A percentile compares a stretch with the other conserved stretches of the same genome.
phyloP scores from a whole-genome alignment of 2,329 filamentous ascomycete species.

The Stagonosporopsis chrysanthemi region DNA sequence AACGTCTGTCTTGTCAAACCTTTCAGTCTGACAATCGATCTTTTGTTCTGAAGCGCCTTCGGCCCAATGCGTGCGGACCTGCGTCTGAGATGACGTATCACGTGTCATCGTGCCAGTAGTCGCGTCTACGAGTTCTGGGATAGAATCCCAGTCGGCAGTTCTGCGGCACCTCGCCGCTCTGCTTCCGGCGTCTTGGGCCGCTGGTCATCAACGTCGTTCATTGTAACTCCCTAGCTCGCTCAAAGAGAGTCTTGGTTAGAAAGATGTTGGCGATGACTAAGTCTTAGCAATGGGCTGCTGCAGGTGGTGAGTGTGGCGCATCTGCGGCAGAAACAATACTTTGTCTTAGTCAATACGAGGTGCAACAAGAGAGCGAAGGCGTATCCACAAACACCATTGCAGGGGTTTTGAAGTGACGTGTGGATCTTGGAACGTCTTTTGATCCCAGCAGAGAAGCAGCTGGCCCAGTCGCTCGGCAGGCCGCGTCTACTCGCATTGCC shows the following conservation, averaged over 20 bases:
- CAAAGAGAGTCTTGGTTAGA: background rate
- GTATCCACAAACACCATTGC: background rate
- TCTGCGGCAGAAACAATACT: constrained; percentile 8
- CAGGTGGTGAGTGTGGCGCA: constrained; percentile 4
- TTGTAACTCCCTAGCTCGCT: background rate
- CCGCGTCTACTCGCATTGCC: background rate
- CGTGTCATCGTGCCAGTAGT: constrained; percentile 9
- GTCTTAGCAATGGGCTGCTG: constrained; percentile 4
- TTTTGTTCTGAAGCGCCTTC: background rate
- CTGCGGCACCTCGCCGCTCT: constrained; percentile 11
- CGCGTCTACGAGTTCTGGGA: constrained; percentile 1
- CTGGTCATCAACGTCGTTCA: background rate
- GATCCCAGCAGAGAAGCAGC: background rate
- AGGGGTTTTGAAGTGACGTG: background rate
- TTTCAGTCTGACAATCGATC: background rate
- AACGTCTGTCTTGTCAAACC: background rate
- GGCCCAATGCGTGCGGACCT: background rate
- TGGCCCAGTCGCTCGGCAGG: background rate
- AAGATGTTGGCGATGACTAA: constrained; percentile 4
- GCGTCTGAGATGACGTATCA: constrained; percentile 12
- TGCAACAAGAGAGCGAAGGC: background rate
- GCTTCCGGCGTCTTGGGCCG: constrained; percentile 8
- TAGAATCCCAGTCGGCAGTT: constrained; percentile 7
- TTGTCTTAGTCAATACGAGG: constrained; percentile 1
- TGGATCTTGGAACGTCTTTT: background rate